These are phyloP conservation scores for Aethionema arabicum DNA, from an alignment of 345 rosid species.

Conservation along the genomic window DNA sequence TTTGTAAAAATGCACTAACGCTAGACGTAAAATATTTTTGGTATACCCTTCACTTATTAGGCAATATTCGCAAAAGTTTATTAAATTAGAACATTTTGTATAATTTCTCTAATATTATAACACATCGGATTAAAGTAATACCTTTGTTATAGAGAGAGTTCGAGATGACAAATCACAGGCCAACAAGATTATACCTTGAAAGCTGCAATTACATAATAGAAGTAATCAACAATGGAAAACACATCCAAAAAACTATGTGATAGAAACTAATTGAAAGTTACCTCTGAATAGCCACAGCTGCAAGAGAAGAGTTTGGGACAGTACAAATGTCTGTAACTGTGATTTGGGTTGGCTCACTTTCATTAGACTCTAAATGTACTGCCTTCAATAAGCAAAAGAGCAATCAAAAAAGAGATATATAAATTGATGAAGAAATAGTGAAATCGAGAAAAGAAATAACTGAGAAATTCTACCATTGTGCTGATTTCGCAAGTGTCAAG, in stretches of 20 bases:
- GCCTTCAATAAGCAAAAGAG: constrained; percentile 53
- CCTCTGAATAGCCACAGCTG: constrained; percentile 86
- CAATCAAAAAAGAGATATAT: constrained; percentile 5
- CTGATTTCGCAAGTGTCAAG: constrained; percentile 81
- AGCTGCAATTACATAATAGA: constrained; percentile 41
- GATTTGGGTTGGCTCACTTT: constrained; percentile 44
- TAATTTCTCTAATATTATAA: too few species aligned
- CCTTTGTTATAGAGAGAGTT: constrained; percentile 63
- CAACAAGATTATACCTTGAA: constrained; percentile 74
- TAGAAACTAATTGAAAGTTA: constrained; percentile 14
- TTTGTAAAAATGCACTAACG: too few species aligned
- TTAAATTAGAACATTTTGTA: too few species aligned
- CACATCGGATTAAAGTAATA: constrained; percentile 23
- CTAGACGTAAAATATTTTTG: too few species aligned
- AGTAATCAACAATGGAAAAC: constrained; percentile 21
- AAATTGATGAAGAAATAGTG: constrained; percentile 9
- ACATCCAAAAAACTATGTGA: background rate
- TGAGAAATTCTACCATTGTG: constrained; percentile 46
- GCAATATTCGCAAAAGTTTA: too few species aligned
- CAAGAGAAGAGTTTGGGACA: constrained; percentile 45
- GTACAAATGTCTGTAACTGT: constrained; percentile 65
- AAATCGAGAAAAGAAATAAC: background rate
- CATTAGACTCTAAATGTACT: constrained; percentile 45
- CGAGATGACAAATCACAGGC: constrained; percentile 53
- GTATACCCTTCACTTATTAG: too few species aligned